Evolutionary conservation across 2,329 filamentous ascomycete species (phyloP), one percentile per base, ranked within the genome.

Genomic region (Penicillium sp.): DNA sequence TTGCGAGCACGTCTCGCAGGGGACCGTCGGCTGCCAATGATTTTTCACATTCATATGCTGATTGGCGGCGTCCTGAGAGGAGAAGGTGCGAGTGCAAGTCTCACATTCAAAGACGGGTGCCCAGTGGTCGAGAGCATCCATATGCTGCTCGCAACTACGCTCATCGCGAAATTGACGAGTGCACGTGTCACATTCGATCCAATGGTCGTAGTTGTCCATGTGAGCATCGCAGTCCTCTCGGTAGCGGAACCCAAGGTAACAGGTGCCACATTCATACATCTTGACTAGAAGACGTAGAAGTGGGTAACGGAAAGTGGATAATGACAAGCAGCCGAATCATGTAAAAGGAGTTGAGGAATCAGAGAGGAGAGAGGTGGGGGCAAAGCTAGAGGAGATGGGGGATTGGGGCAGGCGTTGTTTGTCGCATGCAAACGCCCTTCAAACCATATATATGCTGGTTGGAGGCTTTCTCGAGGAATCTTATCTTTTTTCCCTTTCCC

Each of bases 31-130:
- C 22, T n/a, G 5, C 40, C 40, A 29, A 43, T 43, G 40, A n/a
- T 2, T 0, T 2, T 37, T 52, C 14, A 45, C 49, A 16, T 63
- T 43, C 66, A 69, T 68, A n/a, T 69, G 67, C 45, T 67, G 57
- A 13, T 56, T 31, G 29, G 53, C 54, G n/a, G 61, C 51, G 5
- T 35, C n/a, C 32, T 56, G 50, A 5, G 51, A 56, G 8, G 22
- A 13, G 43, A 66, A 68, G 4, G 26, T 43, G 3, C 59, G 50
- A 14, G 2, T n/a, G 37, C 65, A 69, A 3, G 59, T 68, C 22
- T 69, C 59, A 40, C 65, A 68, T 29, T 63, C 55, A 9, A 50
- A 46, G 14, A 13, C 31, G 2, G 47, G 48, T 7, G n/a, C 26
- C 39, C 40, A 35, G 26, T 56, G 53, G 16, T 42, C 3, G 8